These are phyloP conservation scores for Hamigera avellanea DNA, from an alignment of 495 filamentous ascomycete genomes.

Conservation along the genomic window DNA sequence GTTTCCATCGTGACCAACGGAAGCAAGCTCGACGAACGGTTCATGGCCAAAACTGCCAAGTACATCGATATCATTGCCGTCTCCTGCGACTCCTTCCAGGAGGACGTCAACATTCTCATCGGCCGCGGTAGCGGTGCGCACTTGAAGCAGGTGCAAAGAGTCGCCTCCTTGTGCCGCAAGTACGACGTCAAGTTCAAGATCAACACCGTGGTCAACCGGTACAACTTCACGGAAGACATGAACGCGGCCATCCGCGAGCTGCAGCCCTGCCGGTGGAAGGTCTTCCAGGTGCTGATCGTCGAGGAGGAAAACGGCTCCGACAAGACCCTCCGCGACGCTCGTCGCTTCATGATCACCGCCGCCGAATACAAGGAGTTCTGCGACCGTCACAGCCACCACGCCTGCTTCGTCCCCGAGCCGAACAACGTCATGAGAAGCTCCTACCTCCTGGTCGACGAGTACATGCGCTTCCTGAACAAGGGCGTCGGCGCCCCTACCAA, in stretches of 20 bases:
- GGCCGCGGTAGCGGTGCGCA: no score
- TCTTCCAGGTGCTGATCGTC: constrained; percentile 46
- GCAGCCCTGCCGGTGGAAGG: constrained; percentile 46
- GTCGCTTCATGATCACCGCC: constrained; percentile 36
- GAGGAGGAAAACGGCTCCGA: constrained; percentile 41
- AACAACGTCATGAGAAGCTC: constrained; percentile 41
- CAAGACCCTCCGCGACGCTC: constrained; percentile 30
- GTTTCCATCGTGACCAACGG: no score
- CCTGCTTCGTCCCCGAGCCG: constrained; percentile 34
- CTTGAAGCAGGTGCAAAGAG: no score
- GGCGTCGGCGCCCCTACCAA: constrained; percentile 22
- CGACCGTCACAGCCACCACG: constrained; percentile 28
- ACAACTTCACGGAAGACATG: constrained; percentile 48
- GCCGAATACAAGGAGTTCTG: constrained; percentile 38
- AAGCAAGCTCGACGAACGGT: no score
- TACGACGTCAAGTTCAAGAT: no score
- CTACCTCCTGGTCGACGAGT: constrained; percentile 45
- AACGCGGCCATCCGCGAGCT: constrained; percentile 25
- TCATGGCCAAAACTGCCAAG: no score
- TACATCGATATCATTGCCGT: no score
- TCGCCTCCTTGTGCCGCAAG: no score
- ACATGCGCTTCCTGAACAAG: constrained; percentile 42
- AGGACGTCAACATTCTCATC: no score
- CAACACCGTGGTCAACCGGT: no score
- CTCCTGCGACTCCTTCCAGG: no score